Percentiles rank a stretch among this genome's conserved stretches.
Evolutionary conservation across 495 filamentous ascomycete species (phyloP).

Genomic region (Penicillium lividum): DNA sequence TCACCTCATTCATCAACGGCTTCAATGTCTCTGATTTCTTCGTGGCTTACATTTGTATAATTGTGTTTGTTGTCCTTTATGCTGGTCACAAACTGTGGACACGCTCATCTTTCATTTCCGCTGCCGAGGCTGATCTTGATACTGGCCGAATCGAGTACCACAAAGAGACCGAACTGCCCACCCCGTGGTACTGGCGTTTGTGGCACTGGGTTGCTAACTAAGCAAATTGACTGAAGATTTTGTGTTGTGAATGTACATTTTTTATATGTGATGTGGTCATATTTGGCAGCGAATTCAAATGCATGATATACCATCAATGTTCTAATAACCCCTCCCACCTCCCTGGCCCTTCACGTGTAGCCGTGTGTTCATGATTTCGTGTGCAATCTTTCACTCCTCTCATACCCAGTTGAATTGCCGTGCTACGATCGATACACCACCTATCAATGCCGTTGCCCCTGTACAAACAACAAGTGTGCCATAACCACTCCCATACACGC

Average conservation of each 20-base stretch:
- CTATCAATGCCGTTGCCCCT: conserved; percentile 40
- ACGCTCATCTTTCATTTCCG: conserved; percentile 31
- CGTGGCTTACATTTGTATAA: conserved; percentile 52
- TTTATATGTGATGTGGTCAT: not conserved
- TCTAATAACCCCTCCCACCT: not conserved
- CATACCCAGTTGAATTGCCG: conserved; percentile 22
- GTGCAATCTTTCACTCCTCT: not conserved
- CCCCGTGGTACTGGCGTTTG: conserved; percentile 27
- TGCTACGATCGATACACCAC: conserved; percentile 34
- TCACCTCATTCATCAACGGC: conserved; percentile 56
- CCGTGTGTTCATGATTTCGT: not conserved
- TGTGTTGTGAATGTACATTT: not conserved
- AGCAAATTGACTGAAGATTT: not conserved
- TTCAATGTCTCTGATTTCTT: conserved; percentile 56
- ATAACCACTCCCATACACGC: conserved; percentile 41
- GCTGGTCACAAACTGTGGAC: conserved; percentile 51
- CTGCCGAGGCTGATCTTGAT: conserved; percentile 41
- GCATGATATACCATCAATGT: not conserved
- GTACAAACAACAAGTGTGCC: conserved; percentile 44
- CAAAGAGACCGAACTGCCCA: conserved; percentile 30
- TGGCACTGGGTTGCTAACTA: conserved; percentile 31
- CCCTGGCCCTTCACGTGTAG: not conserved
- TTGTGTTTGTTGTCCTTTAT: conserved; percentile 54
- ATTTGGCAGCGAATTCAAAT: not conserved
- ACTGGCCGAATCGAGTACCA: conserved; percentile 38